phyloP scores from a whole-genome alignment of 2,329 filamentous ascomycete species.

The Talaromyces sp. region DNA sequence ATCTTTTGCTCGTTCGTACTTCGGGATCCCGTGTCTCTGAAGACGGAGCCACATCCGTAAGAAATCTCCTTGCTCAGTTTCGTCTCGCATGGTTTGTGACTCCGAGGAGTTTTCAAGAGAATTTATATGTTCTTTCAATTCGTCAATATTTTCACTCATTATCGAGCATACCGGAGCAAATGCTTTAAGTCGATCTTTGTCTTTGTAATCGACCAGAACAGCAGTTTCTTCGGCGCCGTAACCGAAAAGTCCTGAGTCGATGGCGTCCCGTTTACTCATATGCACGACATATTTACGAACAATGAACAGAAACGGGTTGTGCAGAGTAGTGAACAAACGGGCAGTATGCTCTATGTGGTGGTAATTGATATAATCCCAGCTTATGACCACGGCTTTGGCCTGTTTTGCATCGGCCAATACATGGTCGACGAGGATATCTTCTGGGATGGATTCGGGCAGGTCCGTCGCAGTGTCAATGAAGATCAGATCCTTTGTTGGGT shows the following conservation, averaged over 20 bases:
- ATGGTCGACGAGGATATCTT: neutral
- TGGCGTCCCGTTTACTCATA: neutral
- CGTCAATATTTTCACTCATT: neutral
- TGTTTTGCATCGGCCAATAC: neutral
- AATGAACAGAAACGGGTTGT: neutral
- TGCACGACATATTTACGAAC: neutral
- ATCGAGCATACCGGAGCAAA: neutral
- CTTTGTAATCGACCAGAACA: neutral
- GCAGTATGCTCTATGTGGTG: conserved; percentile 1
- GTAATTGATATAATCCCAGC: neutral
- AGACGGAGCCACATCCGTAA: neutral
- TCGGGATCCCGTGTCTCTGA: neutral
- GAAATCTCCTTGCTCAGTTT: neutral
- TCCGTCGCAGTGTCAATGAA: neutral
- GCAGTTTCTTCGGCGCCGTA: neutral
- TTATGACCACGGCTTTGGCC: neutral
- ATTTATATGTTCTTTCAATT: neutral
- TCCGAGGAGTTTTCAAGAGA: neutral
- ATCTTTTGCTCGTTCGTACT: neutral
- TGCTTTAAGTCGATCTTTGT: neutral
- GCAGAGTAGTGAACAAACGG: neutral
- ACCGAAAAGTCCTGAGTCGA: neutral
- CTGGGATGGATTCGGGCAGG: neutral
- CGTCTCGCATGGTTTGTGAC: neutral
- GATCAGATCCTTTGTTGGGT: neutral